These are phyloP conservation scores for Rhododendron molle DNA, from an alignment of 148 eudicot species.

Conservation along the genomic window DNA sequence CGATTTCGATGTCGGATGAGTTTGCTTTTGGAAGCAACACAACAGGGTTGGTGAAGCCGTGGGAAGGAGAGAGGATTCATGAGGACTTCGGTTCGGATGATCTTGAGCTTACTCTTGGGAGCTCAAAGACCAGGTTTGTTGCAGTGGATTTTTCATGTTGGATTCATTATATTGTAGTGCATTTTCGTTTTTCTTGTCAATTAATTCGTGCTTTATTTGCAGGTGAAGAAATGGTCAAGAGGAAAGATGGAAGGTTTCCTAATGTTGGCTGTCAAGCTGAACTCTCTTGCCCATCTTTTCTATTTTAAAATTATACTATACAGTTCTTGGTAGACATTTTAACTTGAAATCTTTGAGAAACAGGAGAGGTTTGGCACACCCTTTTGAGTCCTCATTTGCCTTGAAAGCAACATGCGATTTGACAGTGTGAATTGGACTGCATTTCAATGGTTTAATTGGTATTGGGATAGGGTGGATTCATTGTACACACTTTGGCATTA, in stretches of 20 bases:
- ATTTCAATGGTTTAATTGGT: neutral
- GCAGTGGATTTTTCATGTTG: neutral
- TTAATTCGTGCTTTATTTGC: conserved; percentile 5
- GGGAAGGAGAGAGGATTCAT: conserved; percentile 86
- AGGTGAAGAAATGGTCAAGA: conserved; percentile 11
- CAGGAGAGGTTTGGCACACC: neutral
- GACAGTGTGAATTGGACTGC: neutral
- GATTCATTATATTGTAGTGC: neutral
- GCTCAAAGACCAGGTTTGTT: conserved; percentile 55
- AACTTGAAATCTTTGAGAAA: conserved; percentile 1
- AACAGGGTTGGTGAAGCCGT: conserved; percentile 53
- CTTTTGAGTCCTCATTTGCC: neutral
- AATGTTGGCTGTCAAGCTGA: neutral
- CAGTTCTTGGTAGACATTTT: neutral
- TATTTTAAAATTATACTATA: neutral
- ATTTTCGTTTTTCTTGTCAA: neutral
- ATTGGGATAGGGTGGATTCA: neutral
- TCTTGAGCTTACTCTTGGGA: conserved; percentile 79
- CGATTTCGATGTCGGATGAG: conserved; percentile 35
- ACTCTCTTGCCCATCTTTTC: neutral
- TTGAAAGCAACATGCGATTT: neutral
- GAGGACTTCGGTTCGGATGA: conserved; percentile 60
- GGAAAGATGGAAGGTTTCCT: neutral
- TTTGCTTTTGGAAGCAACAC: conserved; percentile 60
- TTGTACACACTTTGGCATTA: neutral